Evolutionary conservation across 106 monocot genomes (phyloP).

Genomic region (Vanilla planifolia): DNA sequence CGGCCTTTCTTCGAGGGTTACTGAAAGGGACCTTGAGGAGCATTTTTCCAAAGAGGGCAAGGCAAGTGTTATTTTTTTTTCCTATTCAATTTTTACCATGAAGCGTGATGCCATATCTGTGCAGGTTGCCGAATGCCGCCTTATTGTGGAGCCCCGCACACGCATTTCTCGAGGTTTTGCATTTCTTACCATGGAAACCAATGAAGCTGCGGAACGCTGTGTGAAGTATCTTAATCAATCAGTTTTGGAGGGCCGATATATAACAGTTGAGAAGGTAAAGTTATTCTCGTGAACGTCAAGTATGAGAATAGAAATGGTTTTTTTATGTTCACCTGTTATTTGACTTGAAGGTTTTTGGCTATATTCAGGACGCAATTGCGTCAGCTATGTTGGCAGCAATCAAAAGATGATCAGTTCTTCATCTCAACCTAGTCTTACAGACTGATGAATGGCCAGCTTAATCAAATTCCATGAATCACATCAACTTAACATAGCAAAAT

Average conservation of each 20-base stretch:
- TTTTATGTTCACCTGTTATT: slow-evolving; percentile 14
- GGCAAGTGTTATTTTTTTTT: slow-evolving; percentile 26
- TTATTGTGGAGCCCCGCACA: slow-evolving; percentile 80
- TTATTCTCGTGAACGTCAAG: not conserved
- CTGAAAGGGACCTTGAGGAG: slow-evolving; percentile 71
- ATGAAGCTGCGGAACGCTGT: slow-evolving; percentile 82
- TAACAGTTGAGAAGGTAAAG: slow-evolving; percentile 88
- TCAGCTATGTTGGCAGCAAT: slow-evolving; percentile 83
- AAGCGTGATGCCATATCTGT: too few species aligned
- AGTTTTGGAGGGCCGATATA: slow-evolving; percentile 72
- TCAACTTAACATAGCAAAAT: slow-evolving; percentile 76
- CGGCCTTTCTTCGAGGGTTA: slow-evolving; percentile 81
- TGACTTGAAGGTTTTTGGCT: slow-evolving; percentile 75
- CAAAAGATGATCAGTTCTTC: slow-evolving; percentile 80
- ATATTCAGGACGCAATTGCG: slow-evolving; percentile 73
- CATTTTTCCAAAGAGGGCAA: slow-evolving; percentile 93
- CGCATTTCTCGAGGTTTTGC: slow-evolving; percentile 86
- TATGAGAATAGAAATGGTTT: not conserved
- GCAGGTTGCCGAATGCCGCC: slow-evolving; percentile 52
- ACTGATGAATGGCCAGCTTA: too few species aligned
- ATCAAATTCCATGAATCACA: too few species aligned
- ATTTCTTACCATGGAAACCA: slow-evolving; percentile 80
- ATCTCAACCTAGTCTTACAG: slow-evolving; percentile 69
- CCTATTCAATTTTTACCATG: too few species aligned
- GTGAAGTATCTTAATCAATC: slow-evolving; percentile 82